Base-by-base conservation (phyloP, 805 yeast genomes). In the Yarrowia porcina region DNA sequence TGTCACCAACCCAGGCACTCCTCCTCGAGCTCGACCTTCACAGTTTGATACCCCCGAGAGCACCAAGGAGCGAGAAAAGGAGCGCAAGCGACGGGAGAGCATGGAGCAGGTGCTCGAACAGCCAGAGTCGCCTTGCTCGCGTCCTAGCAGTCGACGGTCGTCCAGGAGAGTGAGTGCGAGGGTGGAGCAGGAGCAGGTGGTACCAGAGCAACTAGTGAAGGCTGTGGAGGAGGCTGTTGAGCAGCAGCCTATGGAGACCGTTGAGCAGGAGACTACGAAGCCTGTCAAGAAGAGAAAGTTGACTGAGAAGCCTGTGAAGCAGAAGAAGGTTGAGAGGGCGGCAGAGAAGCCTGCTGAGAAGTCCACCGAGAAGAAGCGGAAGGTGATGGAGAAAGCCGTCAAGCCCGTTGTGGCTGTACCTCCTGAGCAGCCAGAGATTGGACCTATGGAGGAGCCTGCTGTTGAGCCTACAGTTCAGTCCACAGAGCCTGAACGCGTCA, bases 41-140 rank as follows among this genome's bases (percentile, higher is more conserved):
- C 7, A 30, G 30, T 33, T 44, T 41, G 52, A 42, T 39, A 30
- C 60, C 44, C 21, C 27, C 28, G 44, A 35, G 27, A 36, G 52
- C 25, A 27, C 47, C 17, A 35, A 45, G 63, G 63, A 35, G 35
- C 13, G 44, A 17, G 54, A 57, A 38, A 23, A 25, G 36, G 57
- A 57, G 47, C 30, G 45, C n/a, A 39, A 28, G 36, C 54, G 49
- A 15, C 39, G 36, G 11, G 44, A 44, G 45, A 28, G 52, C 47
- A 44, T 38, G 57, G 33, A 28, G 61, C 36, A 59, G 66, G 30
- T 59, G 39, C 25, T 36, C 27, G 42, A 27, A 50, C 44, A 49
- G 52, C 32, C 50, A 36, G 50, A 35, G 36, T 38, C 47, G 10
- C 52, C 47, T 11, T n/a, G 39, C 7, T 23, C 35, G 6, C 64